Conservation (phyloP, 139 green algal species). For the Chlamydomonas asymmetrica region DNA sequence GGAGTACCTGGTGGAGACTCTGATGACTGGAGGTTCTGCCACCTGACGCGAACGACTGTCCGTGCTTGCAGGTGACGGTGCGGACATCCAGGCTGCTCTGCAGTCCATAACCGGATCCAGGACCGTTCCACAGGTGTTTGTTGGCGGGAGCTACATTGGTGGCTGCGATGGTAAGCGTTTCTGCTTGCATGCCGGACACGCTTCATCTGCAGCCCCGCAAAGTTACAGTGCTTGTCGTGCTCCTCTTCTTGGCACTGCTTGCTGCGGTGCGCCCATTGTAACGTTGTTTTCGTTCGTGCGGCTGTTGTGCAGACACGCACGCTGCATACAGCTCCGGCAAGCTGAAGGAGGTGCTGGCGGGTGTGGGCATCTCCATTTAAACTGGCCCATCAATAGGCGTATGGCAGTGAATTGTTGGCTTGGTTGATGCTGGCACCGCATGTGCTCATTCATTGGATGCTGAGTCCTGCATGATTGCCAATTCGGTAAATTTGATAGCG, state of each 20-base stretch:
- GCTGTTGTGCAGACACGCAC: slow-evolving; percentile 15
- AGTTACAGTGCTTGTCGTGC: too few relatives aligned
- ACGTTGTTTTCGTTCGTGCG: too few relatives aligned
- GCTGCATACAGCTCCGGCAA: slow-evolving; percentile 4
- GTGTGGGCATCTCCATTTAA: slow-evolving; percentile 18
- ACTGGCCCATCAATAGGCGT: too few relatives aligned
- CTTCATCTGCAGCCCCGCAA: too few relatives aligned
- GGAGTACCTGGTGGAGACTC: background rate
- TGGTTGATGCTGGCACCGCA: too few relatives aligned
- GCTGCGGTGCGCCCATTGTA: too few relatives aligned
- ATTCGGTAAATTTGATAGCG: too few relatives aligned
- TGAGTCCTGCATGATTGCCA: too few relatives aligned
- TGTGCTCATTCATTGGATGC: too few relatives aligned
- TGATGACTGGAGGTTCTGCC: background rate
- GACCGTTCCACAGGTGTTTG: slow-evolving; percentile 87
- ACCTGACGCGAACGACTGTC: background rate
- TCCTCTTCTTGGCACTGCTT: too few relatives aligned
- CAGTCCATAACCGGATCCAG: slow-evolving; percentile 46
- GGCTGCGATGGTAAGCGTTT: slow-evolving; percentile 79
- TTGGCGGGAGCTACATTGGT: slow-evolving; percentile 70
- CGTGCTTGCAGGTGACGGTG: slow-evolving; percentile 52
- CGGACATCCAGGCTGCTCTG: slow-evolving; percentile 65
- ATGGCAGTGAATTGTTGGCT: too few relatives aligned
- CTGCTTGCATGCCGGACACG: too few relatives aligned
- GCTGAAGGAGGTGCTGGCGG: slow-evolving; percentile 12